phyloP scores from a whole-genome alignment of 768 basidiomycete genomes.

The Fomitopsis serialis region DNA sequence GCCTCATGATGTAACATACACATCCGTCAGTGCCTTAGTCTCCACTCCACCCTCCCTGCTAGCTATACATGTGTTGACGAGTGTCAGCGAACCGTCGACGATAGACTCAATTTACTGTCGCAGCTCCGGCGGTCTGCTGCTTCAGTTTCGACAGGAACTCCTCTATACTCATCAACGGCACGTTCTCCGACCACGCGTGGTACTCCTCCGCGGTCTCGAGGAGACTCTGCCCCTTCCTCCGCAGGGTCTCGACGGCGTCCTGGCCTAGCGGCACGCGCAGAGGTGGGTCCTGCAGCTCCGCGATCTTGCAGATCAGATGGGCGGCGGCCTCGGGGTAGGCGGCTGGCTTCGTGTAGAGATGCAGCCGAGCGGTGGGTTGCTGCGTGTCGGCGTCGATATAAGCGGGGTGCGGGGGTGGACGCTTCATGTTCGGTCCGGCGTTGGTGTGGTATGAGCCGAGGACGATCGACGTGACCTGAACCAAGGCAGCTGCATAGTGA shows the following conservation, averaged over 20 bases:
- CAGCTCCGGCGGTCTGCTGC: not conserved
- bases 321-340: not conserved
- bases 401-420: constrained; percentile 1
- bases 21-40: too few species aligned
- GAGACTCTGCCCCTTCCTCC: constrained; percentile 8
- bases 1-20: too few species aligned
- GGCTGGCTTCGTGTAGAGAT: not conserved
- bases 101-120: not conserved
- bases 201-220: constrained; percentile 6
- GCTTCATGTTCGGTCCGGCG: constrained; percentile 9
- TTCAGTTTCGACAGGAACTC: not conserved
- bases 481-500: not conserved
- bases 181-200: constrained; percentile 5
- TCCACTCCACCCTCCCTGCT: too few species aligned
- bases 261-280: constrained; percentile 13
- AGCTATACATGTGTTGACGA: too few species aligned
- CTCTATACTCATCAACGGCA: not conserved
- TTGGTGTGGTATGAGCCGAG: constrained; percentile 17
- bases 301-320: constrained; percentile 7
- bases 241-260: constrained; percentile 8
- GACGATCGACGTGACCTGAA: constrained; percentile 14
- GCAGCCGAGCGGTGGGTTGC: not conserved
- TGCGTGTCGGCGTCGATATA: constrained; percentile 2
- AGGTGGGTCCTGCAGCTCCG: constrained; percentile 10
- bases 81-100: too few species aligned